Conservation (phyloP, 768 basidiomycete genomes). For the Lentinula guzmanii region DNA sequence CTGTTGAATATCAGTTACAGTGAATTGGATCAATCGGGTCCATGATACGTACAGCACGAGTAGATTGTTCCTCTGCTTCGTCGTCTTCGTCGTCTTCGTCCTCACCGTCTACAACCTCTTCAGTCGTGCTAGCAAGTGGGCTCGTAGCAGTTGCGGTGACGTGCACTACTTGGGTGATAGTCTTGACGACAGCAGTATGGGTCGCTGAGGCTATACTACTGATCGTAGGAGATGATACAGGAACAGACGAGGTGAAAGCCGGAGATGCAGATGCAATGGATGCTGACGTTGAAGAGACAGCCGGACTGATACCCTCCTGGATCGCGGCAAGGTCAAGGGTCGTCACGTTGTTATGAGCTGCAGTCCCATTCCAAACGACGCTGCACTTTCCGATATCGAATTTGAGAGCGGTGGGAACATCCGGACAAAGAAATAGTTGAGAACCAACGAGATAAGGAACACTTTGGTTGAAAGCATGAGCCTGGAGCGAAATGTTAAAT, state of each 20-base stretch:
- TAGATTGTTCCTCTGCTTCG: neutral
- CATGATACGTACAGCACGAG: neutral
- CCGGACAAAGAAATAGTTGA: conserved; percentile 54
- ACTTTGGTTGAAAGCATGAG: conserved; percentile 38
- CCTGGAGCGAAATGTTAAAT: conserved; percentile 41
- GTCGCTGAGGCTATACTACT: conserved; percentile 8
- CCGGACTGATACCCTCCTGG: neutral
- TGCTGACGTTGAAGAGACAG: neutral
- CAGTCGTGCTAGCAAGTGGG: neutral
- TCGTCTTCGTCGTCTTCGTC: conserved; percentile 9
- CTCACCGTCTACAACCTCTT: conserved; percentile 13
- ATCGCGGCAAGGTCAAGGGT: neutral
- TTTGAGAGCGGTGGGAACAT: conserved; percentile 36
- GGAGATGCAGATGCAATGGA: neutral
- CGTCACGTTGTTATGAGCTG: conserved; percentile 12
- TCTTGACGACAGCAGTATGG: conserved; percentile 2
- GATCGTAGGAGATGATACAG: neutral
- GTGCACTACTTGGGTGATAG: conserved; percentile 13
- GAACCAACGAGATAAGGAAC: conserved; percentile 44
- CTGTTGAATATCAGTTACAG: neutral
- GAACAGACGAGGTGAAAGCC: neutral
- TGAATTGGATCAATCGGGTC: neutral
- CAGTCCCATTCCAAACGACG: conserved; percentile 49
- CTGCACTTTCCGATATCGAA: conserved; percentile 32
- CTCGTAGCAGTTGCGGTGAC: neutral